Percentiles rank a stretch among this genome's conserved stretches.
phyloP scores from a whole-genome alignment of 139 green algal genomes.

The Volvox africanus region DNA sequence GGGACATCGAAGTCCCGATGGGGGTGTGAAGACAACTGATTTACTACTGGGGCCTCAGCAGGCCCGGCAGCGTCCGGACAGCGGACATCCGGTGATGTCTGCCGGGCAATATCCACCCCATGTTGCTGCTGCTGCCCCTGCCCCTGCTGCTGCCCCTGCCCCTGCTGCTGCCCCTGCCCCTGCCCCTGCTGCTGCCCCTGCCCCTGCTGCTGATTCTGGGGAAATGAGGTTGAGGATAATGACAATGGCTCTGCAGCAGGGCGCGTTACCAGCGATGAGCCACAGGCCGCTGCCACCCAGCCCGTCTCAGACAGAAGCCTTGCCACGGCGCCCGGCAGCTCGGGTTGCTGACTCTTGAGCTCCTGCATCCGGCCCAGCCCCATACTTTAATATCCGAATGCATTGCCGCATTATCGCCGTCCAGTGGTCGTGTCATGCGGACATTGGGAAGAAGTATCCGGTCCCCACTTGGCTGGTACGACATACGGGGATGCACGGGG shows the following conservation, averaged over 20 bases:
- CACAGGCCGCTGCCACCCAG: background rate
- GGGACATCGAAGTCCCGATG: slow-evolving; percentile 33
- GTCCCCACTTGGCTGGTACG: no score
- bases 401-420: no score
- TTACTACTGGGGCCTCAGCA: no score
- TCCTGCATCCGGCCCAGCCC: slow-evolving; percentile 47
- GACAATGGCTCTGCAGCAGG: no score
- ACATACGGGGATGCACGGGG: no score
- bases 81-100: background rate
- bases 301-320: slow-evolving; percentile 25
- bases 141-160: background rate
- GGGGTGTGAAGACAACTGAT: background rate
- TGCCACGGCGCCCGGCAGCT: slow-evolving; percentile 43
- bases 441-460: no score
- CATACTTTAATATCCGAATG: no score
- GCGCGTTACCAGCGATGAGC: no score
- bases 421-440: no score
- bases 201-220: background rate
- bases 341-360: slow-evolving; percentile 61
- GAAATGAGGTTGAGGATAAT: no score
- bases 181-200: background rate
- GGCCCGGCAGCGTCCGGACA: background rate
- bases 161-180: background rate
- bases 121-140: background rate
- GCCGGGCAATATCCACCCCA: background rate